Evolutionary conservation across 2,329 filamentous ascomycete species (phyloP).

Genomic region (Byssoonygena ceratinophila): DNA sequence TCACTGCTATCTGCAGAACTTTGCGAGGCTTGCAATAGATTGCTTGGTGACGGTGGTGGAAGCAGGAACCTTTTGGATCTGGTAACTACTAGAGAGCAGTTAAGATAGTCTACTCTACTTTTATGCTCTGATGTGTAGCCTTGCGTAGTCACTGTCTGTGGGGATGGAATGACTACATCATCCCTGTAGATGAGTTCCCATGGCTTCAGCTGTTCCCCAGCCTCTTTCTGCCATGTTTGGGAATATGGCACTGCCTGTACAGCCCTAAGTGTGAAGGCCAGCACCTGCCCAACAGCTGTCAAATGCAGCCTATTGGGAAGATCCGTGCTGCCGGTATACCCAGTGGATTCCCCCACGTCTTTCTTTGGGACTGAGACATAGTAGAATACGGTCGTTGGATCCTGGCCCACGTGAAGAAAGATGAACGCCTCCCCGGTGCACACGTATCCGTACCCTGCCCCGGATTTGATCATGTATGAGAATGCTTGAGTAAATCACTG

Average conservation of each 20-base stretch:
- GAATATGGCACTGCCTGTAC: not conserved
- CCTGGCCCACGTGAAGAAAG: not conserved
- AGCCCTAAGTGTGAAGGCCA: conserved; percentile 21
- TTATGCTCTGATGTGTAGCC: conserved; percentile 7
- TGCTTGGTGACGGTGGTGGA: too few species aligned
- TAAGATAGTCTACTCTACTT: not conserved
- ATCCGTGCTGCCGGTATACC: conserved; percentile 14
- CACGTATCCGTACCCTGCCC: not conserved
- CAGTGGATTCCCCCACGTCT: conserved; percentile 12
- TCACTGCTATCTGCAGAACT: not conserved
- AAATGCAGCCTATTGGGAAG: conserved; percentile 20
- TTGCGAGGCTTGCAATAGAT: not conserved
- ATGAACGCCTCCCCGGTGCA: not conserved
- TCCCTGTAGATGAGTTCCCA: conserved; percentile 14
- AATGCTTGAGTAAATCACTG: not conserved
- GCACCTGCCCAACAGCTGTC: conserved; percentile 25
- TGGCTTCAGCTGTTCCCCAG: conserved; percentile 10
- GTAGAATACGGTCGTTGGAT: not conserved
- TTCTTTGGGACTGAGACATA: not conserved
- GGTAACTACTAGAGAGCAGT: not conserved
- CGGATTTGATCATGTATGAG: not conserved
- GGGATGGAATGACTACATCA: not conserved
- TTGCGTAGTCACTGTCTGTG: conserved; percentile 7
- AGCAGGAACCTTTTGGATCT: conserved; percentile 3
- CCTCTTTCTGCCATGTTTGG: conserved; percentile 18